Evolutionary conservation across 352 stramenopile species (phyloP).

Genomic region (Thalassiosira allenii): DNA sequence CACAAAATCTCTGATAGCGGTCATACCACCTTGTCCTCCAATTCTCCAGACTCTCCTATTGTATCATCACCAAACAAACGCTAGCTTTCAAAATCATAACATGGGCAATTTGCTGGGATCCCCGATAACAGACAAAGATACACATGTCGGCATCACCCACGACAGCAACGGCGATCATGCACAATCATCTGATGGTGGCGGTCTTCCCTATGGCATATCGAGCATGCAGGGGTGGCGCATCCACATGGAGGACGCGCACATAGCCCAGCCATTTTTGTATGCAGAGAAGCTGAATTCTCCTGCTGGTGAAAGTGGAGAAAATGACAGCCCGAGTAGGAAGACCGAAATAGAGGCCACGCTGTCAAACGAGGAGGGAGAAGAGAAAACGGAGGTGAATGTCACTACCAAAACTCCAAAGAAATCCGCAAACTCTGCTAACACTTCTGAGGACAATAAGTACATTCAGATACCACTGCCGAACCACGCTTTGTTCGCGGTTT

Average conservation of each 20-base stretch:
- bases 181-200: conserved; percentile 17
- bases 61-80: too few relatives aligned
- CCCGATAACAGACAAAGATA: conserved; percentile 83
- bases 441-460: conserved; percentile 14
- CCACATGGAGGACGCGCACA: conserved; percentile 87
- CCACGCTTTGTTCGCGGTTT: conserved; percentile 86
- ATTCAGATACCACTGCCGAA: conserved; percentile 52
- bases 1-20: conserved; percentile 87
- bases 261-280: conserved; percentile 69
- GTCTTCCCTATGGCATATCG: conserved; percentile 66
- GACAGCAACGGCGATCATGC: conserved; percentile 13
- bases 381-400: neutral
- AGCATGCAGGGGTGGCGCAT: conserved; percentile 87
- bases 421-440: neutral
- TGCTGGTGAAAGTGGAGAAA: neutral
- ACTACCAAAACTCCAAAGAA: neutral
- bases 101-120: conserved; percentile 84
- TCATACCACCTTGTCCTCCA: conserved; percentile 97
- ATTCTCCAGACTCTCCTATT: conserved; percentile 95
- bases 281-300: conserved; percentile 32
- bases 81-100: too few relatives aligned
- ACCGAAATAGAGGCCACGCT: neutral
- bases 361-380: neutral
- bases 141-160: conserved; percentile 61
- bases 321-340: neutral